Evolutionary conservation across 345 rosid genomes (phyloP), one percentile per base, ranked within the genome.

Genomic region (Citrus hindsii): DNA sequence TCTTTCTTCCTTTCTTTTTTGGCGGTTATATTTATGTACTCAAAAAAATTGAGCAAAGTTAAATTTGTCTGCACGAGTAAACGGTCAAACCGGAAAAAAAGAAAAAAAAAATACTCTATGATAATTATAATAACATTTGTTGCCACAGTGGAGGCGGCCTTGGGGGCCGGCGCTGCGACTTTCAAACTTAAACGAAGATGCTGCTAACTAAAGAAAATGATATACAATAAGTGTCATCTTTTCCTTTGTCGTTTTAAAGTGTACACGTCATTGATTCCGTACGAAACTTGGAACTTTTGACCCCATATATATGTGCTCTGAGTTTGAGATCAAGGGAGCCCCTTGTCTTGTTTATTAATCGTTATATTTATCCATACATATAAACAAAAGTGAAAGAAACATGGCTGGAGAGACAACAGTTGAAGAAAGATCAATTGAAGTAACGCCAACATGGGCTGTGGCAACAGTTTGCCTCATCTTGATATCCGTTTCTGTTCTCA

Each of bases 401-500:
- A 87, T 78, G 82, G 70, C 69, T 16, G 84, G 7, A 74, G 80
- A 77, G 74, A 46, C 65, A 40, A 53, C 66, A 13, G 83, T 27
- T 13, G 81, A 69, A 24, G 91, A 82, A 78, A 71, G 78, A 32
- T 74, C 91, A 40, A 81, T 92, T 13, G 87, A 91, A 68, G 71
- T 61, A 63, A 92, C 98, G 3, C 90, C 97, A 21, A 94, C 97
- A 74, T 94, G 98, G 98, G 96, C 94, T 25, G 89, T 94, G 7
- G 94, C 98, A 7, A 86, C 90, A 2, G 92, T 94, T 81, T 93
- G 94, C 79, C 87, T 90, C 80, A 40, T 92, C 80, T 77, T 94
- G 71, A 89, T 92, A 12, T 40, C 80, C 1, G 40, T 86, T 27
- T 91, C 97, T 40, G 71, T 91, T 71, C 78, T 88, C n/a, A 81